Percentiles rank a stretch among this genome's conserved stretches.
phyloP scores from a whole-genome alignment of 345 rosid genomes.

The Populus nigra region DNA sequence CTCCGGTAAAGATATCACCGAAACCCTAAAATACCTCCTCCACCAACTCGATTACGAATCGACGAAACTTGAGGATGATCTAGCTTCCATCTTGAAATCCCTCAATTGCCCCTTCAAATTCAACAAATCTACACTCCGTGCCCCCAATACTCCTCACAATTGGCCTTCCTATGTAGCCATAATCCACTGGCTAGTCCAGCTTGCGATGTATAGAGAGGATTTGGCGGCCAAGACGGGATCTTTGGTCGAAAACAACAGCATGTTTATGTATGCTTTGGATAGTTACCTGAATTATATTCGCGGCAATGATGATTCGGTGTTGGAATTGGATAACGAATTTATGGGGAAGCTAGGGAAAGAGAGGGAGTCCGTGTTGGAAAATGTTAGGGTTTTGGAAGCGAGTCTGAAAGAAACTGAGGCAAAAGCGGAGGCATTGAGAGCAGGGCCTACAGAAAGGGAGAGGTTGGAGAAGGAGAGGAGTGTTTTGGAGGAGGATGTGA shows the following conservation, averaged over 20 bases:
- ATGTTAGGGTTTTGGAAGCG: conserved; percentile 34
- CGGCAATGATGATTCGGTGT: conserved; percentile 64
- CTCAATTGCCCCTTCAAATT: conserved; percentile 67
- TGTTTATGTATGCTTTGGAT: conserved; percentile 40
- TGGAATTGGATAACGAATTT: conserved; percentile 53
- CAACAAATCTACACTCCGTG: conserved; percentile 70
- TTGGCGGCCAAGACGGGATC: conserved; percentile 23
- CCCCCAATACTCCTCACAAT: conserved; percentile 84
- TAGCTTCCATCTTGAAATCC: conserved; percentile 47
- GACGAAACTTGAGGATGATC: conserved; percentile 67
- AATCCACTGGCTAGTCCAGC: conserved; percentile 75
- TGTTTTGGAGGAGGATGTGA: conserved; percentile 65
- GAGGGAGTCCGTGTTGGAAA: conserved; percentile 39
- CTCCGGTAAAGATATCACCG: conserved; percentile 61
- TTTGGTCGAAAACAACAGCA: conserved; percentile 42
- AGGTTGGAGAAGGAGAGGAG: conserved; percentile 48
- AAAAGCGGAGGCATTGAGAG: conserved; percentile 41
- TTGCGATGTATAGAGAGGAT: conserved; percentile 43
- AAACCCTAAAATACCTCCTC: conserved; percentile 52
- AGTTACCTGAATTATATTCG: conserved; percentile 53
- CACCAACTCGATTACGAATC: conserved; percentile 48
- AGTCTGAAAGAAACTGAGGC: conserved; percentile 41
- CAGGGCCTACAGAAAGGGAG: conserved; percentile 62
- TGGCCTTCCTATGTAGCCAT: conserved; percentile 80
- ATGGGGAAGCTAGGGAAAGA: conserved; percentile 58